phyloP scores from a whole-genome alignment of 164 flowering plant species.

The Protea cynaroides region DNA sequence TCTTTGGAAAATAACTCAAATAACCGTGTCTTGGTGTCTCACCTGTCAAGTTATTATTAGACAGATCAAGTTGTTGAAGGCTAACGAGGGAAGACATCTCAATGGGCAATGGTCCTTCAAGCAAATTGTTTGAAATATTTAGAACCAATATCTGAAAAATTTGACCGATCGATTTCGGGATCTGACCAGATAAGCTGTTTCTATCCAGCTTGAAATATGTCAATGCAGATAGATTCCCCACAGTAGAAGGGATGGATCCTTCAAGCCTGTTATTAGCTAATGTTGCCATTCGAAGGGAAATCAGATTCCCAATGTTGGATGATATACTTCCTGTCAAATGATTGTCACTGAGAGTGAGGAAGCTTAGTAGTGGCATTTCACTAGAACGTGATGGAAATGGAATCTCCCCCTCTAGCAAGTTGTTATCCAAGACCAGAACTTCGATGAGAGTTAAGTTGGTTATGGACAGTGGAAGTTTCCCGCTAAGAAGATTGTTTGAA shows the following conservation, averaged over 20 bases:
- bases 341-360: constrained; percentile 44
- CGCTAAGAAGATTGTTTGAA: constrained; percentile 36
- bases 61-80: constrained; percentile 48
- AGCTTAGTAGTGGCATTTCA: constrained; percentile 38
- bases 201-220: constrained; percentile 42
- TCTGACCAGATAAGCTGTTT: constrained; percentile 39
- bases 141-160: constrained; percentile 34
- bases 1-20: constrained; percentile 41
- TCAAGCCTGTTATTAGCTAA: constrained; percentile 44
- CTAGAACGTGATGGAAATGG: constrained; percentile 27
- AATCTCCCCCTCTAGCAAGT: constrained; percentile 39
- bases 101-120: constrained; percentile 42
- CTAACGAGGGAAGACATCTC: constrained; percentile 46
- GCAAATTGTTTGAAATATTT: constrained; percentile 32
- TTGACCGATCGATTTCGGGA: constrained; percentile 40
- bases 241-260: constrained; percentile 41
- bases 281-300: constrained; percentile 43
- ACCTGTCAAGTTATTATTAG: constrained; percentile 45
- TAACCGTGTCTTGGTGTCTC: constrained; percentile 34
- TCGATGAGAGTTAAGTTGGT: constrained; percentile 31
- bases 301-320: constrained; percentile 29
- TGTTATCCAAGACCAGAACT: constrained; percentile 30
- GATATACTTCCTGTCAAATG: constrained; percentile 42
- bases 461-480: constrained; percentile 39
- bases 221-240: constrained; percentile 35